These are phyloP conservation scores for Talaromyces adpressus DNA, from an alignment of 495 filamentous ascomycete genomes.

Conservation along the genomic window DNA sequence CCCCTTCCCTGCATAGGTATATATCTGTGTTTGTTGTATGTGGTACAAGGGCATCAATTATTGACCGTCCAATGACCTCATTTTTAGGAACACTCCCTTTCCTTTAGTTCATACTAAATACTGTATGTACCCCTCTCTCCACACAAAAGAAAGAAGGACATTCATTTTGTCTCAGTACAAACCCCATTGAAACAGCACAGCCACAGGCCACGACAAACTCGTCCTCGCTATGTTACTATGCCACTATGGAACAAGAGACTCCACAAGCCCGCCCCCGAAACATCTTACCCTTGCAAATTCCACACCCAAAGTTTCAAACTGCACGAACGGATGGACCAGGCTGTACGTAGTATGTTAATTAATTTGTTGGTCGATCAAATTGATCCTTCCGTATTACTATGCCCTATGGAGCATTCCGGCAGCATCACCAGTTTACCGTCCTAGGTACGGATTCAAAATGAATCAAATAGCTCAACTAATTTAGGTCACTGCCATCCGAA, in stretches of 20 bases:
- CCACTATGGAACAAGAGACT: neutral
- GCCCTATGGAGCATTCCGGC: neutral
- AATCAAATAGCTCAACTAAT: neutral
- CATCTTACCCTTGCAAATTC: neutral
- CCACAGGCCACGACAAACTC: neutral
- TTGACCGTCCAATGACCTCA: neutral
- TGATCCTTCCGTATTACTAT: neutral
- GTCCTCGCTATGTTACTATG: neutral
- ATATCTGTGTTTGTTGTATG: neutral
- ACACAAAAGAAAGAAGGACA: neutral
- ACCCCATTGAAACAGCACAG: neutral
- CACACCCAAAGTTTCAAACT: neutral
- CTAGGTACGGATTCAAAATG: neutral
- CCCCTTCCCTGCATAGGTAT: no score
- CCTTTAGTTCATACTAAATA: no score
- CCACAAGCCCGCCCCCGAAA: neutral
- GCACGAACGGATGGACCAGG: neutral
- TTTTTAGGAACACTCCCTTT: no score
- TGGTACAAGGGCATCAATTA: neutral
- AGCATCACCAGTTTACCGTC: neutral
- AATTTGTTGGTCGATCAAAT: neutral
- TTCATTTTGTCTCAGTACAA: neutral
- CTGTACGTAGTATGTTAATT: neutral
- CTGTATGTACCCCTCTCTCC: no score
- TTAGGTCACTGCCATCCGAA: no score